These are phyloP conservation scores for Fusarium sarcochroum DNA, from an alignment of 2,329 filamentous ascomycete genomes.

Conservation along the genomic window DNA sequence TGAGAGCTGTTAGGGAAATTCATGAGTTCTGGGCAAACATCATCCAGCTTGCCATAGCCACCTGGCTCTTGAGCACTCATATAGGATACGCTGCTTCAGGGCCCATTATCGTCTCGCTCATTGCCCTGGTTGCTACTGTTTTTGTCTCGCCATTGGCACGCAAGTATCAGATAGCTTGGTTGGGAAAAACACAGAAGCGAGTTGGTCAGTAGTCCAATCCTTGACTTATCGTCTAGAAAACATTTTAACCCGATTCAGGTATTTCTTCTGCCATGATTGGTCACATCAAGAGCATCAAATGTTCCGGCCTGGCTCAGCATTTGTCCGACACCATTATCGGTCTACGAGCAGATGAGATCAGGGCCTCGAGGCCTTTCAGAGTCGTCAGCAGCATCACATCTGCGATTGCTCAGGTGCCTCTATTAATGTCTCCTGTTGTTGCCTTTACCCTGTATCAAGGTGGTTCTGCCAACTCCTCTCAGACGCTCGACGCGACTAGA, in stretches of 20 bases:
- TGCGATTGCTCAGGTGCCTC: constrained; percentile 53
- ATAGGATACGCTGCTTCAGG: constrained; percentile 54
- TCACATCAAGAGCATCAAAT: constrained; percentile 60
- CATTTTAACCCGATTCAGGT: constrained; percentile 27
- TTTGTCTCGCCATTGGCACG: constrained; percentile 47
- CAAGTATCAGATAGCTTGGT: constrained; percentile 49
- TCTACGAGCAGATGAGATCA: constrained; percentile 55
- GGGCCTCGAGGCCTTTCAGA: constrained; percentile 54
- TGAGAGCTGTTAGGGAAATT: constrained; percentile 53
- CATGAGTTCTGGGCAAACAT: constrained; percentile 57
- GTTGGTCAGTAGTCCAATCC: constrained; percentile 41
- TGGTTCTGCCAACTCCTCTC: constrained; percentile 45
- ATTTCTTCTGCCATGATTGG: constrained; percentile 54
- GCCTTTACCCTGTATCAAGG: constrained; percentile 58
- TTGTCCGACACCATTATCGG: constrained; percentile 48
- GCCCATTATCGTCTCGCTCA: constrained; percentile 51
- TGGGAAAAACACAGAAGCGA: constrained; percentile 47
- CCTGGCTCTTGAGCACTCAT: constrained; percentile 52
- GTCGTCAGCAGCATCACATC: constrained; percentile 54
- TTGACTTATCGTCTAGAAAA: fast-evolving
- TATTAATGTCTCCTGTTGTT: constrained; percentile 54
- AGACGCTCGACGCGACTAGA: constrained; percentile 51
- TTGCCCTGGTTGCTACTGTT: constrained; percentile 49
- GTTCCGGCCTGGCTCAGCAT: constrained; percentile 55
- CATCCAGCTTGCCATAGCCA: constrained; percentile 53